Evolutionary conservation across 306 rosid species (phyloP), one percentile per base, ranked within the genome.

Genomic region (Vigna angularis): DNA sequence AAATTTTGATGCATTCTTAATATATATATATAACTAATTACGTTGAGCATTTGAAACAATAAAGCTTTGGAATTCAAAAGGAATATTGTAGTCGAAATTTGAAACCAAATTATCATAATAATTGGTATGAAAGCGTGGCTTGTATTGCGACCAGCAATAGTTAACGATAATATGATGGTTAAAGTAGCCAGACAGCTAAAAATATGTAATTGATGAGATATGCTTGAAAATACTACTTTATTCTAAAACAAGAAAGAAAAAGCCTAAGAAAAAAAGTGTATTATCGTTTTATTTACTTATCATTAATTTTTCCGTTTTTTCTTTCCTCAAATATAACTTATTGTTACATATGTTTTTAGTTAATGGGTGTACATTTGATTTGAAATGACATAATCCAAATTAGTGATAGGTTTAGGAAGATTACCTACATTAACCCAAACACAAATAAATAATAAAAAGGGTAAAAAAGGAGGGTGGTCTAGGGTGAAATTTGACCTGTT

Each of bases 381-480:
- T 53, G 62, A 44, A 64, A 56, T 30, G 69, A 44, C 11, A 51
- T 12, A 65, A 73, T 44, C 44, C 7, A 65, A 73, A 45, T 16
- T 10, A 44, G 45, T 55, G 83, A 52, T 40, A 64, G 79, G 55
- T 72, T 72, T 48, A 45, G 64, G 79, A 73, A 45, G 84, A 57
- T 72, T 15, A 63, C 67, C 78, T 24, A 17, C 72, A 62, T 26
- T 50, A 72, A 52, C 61, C 7, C 30, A 26, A 20, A 53, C 63
- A 44, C 50, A 59, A 58, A 70, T 34, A 34, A 34, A 34, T 34
- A 2, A 5, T 30, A 22, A 36, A 50, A 7, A 1, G 2, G 15
- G 20, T 5, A 36, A 26, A 42, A 56, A 47, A 64, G 49, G 24
- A 66, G 28, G 76, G 3, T 44, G 73, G 73, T 62, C 50, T 64